Conservation (phyloP, 2,329 filamentous ascomycete genomes). For the Pseudogymnoascus sp. region DNA sequence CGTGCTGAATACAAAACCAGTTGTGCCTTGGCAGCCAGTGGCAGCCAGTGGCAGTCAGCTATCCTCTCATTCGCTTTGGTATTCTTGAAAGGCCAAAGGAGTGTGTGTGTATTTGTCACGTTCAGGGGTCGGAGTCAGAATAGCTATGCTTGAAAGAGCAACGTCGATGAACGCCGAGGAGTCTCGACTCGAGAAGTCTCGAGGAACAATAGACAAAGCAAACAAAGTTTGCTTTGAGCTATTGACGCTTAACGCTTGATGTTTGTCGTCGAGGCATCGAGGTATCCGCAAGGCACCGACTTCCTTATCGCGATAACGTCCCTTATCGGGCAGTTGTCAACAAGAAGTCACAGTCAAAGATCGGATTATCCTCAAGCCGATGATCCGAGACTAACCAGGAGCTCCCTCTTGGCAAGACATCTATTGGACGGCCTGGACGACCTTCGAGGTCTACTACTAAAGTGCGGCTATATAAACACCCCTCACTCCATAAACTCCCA, state of each 20-base stretch:
- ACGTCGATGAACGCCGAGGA: background rate
- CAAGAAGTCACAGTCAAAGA: background rate
- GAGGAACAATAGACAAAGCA: background rate
- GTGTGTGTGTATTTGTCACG: background rate
- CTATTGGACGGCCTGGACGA: constrained; percentile 1
- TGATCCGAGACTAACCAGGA: background rate
- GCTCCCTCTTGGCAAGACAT: background rate
- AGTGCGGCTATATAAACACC: background rate
- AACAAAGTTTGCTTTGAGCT: background rate
- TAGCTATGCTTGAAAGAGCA: background rate
- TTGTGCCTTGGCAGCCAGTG: background rate
- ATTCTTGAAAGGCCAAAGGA: background rate
- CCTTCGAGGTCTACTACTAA: background rate
- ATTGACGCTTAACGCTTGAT: background rate
- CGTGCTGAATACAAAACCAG: background rate
- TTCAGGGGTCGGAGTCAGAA: background rate
- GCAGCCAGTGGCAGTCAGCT: background rate
- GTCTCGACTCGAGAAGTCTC: background rate
- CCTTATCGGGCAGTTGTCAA: background rate
- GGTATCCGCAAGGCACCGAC: constrained; percentile 1
- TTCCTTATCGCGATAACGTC: background rate
- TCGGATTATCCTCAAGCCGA: constrained; percentile 1
- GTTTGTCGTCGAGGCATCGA: background rate
- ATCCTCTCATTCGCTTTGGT: background rate
- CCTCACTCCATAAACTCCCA: background rate